Evolutionary conservation across 805 yeast species (phyloP).

Genomic region (Candida pseudoglaebosa): DNA sequence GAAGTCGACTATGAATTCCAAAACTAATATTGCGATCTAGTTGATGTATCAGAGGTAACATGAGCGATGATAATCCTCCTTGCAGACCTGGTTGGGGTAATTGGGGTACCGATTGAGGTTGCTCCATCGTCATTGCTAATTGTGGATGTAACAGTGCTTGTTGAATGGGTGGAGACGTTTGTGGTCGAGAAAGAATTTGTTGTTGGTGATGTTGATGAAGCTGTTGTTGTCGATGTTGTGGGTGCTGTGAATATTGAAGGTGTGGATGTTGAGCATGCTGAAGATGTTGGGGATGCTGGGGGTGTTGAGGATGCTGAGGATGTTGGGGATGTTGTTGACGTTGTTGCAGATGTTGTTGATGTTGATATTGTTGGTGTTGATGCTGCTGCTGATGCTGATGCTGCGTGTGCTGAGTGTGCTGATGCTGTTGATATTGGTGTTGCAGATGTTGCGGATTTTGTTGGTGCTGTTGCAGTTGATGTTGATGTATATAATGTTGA

Average conservation of each 20-base stretch:
- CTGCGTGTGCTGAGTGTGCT: constrained; percentile 7
- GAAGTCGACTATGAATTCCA: constrained; percentile 2
- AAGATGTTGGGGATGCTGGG: constrained; percentile 1
- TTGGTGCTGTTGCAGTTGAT: constrained; percentile 3
- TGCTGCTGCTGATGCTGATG: constrained; percentile 6
- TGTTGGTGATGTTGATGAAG: constrained; percentile 1
- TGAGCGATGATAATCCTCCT: background rate
- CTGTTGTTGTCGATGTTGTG: constrained; percentile 1
- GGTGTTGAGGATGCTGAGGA: background rate
- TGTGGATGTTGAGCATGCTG: background rate
- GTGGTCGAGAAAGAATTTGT: constrained; percentile 1
- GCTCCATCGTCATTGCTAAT: background rate
- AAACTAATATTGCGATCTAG: constrained; percentile 8
- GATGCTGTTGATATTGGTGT: constrained; percentile 9
- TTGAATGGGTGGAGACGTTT: background rate
- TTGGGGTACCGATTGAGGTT: constrained; percentile 5
- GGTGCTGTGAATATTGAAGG: background rate
- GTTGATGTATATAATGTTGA: constrained; percentile 3
- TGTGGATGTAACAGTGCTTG: constrained; percentile 7
- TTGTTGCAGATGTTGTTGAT: background rate
- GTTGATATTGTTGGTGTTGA: constrained; percentile 3
- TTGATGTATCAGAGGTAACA: constrained; percentile 9
- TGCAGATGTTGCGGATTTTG: background rate
- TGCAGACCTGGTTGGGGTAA: constrained; percentile 4
- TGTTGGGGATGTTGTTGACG: constrained; percentile 2